These are phyloP conservation scores for Fusarium sambucinum DNA, from an alignment of 2,329 filamentous ascomycete species.

Conservation along the genomic window DNA sequence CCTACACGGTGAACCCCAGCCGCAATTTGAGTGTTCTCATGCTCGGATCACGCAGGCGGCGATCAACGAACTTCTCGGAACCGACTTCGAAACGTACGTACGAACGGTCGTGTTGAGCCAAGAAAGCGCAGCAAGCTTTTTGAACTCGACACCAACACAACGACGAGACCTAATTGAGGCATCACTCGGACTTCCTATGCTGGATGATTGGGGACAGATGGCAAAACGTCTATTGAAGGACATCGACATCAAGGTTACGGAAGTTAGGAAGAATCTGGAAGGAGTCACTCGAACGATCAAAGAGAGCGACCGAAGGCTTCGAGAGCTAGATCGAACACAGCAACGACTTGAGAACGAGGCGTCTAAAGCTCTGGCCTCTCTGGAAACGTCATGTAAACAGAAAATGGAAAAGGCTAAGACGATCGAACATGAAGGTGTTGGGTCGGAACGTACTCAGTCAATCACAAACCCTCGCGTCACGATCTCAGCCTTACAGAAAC, in stretches of 20 bases:
- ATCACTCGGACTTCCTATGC: constrained; percentile 35
- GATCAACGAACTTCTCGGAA: constrained; percentile 39
- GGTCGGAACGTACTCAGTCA: too few species aligned
- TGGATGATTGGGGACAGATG: constrained; percentile 24
- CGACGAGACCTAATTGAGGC: constrained; percentile 32
- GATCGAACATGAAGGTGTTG: too few species aligned
- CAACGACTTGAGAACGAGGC: constrained; percentile 11
- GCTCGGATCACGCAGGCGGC: constrained; percentile 24
- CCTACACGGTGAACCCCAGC: constrained; percentile 22
- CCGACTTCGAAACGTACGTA: constrained; percentile 33
- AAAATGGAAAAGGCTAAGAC: too few species aligned
- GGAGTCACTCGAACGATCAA: not conserved
- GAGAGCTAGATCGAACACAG: not conserved
- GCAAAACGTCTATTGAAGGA: constrained; percentile 22
- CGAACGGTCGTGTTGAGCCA: constrained; percentile 37
- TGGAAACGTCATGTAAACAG: not conserved
- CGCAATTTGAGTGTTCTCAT: constrained; percentile 23
- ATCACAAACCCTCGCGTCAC: not conserved
- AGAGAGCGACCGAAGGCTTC: not conserved
- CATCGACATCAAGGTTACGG: not conserved
- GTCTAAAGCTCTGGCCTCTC: not conserved
- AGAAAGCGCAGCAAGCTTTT: constrained; percentile 38
- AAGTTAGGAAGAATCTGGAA: not conserved
- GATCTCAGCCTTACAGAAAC: constrained; percentile 12
- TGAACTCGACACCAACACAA: constrained; percentile 25